Evolutionary conservation across 73 alveolate genomes (phyloP), one percentile per base, ranked within the genome.

Genomic region (Paramecium biaurelia): DNA sequence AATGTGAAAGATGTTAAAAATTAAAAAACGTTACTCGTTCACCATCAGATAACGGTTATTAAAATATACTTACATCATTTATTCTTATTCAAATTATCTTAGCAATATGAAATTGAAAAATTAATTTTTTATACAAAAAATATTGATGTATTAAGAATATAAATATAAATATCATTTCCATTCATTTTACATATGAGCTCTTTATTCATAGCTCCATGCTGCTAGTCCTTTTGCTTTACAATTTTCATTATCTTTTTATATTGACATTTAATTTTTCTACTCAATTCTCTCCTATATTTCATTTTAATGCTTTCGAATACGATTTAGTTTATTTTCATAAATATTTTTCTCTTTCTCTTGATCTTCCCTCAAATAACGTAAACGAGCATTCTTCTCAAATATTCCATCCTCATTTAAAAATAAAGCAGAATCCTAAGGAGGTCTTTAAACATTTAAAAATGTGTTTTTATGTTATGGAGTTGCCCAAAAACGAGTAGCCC

Each of bases 181-280:
- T 43, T 89, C 87, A 70, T 89, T 89, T 70, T 89, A 56, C 56
- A 89, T 30, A 28, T 89, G 94, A 7, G 94, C 94, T 49, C 92
- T 88, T 70, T 89, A 89, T 47, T 89, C 94, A 70, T 89, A 89
- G 9, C 92, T 89, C 94, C 94, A 89, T 26, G 85, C 74, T 9
- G 89, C 89, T n/a, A 89, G 34, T 11, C 92, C 92, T 45, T 89
- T 89, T 1, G 94, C 56, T 41, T 70, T 89, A 32, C 67, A 43
- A 47, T 89, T 89, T 41, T 89, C 74, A 43, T 34, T 88, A 43
- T 89, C 94, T 32, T 89, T 89, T n/a, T 20, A 20, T 23, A 45
- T 21, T 10, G 76, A 10, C 30, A 26, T 20, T 89, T 42, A 37
- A 18, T 70, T 37, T 7, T 89, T 82, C 37, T 7, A n/a, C 15